These are phyloP conservation scores for Fraxinus quadrangulata DNA, from an alignment of 257 asterid species.

Conservation along the genomic window DNA sequence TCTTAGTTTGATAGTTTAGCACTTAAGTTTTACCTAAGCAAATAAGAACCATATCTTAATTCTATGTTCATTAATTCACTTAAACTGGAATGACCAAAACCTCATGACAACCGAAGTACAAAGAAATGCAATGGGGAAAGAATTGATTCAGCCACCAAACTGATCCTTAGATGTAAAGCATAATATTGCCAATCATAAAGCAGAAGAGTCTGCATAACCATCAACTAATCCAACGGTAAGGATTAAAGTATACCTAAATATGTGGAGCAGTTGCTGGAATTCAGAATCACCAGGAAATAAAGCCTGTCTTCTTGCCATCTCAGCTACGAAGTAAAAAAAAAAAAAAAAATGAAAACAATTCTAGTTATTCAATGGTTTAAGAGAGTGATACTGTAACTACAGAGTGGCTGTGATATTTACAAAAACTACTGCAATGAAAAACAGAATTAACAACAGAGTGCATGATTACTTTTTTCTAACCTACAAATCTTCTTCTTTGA, in stretches of 20 bases:
- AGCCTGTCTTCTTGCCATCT: slow-evolving; percentile 91
- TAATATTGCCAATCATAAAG: background rate
- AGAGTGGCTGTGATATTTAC: background rate
- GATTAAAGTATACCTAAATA: slow-evolving; percentile 57
- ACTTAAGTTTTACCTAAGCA: background rate
- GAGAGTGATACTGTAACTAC: background rate
- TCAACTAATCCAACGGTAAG: background rate
- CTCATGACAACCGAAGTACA: background rate
- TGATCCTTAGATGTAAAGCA: background rate
- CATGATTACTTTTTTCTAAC: background rate
- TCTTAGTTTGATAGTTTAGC: background rate
- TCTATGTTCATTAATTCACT: background rate
- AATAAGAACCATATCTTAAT: background rate
- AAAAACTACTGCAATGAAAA: background rate
- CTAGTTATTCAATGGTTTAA: background rate
- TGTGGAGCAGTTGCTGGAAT: slow-evolving; percentile 89
- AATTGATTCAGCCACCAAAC: background rate
- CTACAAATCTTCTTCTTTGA: background rate
- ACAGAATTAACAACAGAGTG: background rate
- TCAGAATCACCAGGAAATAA: slow-evolving; percentile 94
- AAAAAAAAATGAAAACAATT: background rate
- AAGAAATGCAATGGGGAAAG: background rate
- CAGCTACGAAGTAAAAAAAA: slow-evolving; percentile 48
- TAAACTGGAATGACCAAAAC: background rate
- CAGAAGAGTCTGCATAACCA: background rate